These are phyloP conservation scores for Mortierella antarctica DNA, from an alignment of 192 early-diverging fungal genomes.

Conservation along the genomic window DNA sequence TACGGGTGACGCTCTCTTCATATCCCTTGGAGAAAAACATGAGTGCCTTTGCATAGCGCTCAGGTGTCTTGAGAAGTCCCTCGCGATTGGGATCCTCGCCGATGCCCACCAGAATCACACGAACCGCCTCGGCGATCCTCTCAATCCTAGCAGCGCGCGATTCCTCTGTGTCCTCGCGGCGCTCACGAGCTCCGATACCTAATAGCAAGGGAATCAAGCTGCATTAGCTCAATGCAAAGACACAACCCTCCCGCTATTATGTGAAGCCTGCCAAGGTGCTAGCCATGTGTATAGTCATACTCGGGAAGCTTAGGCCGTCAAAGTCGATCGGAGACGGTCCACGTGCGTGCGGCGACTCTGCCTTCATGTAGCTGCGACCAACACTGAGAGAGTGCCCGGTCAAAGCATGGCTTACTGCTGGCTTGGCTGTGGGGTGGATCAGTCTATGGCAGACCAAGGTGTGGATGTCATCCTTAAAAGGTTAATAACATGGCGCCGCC, in stretches of 20 bases:
- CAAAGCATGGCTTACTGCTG: constrained; percentile 25
- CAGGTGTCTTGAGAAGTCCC: constrained; percentile 94
- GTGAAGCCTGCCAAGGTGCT: neutral
- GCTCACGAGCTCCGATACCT: constrained; percentile 85
- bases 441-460: constrained; percentile 12
- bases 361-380: constrained; percentile 33
- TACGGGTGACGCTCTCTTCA: constrained; percentile 86
- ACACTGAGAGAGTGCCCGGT: constrained; percentile 29
- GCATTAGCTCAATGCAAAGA: neutral
- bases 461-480: too few relatives aligned
- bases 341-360: constrained; percentile 33
- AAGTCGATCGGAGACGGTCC: constrained; percentile 67
- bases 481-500: too few relatives aligned
- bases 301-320: constrained; percentile 86
- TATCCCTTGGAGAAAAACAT: constrained; percentile 99
- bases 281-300: constrained; percentile 57
- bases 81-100: constrained; percentile 96
- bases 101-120: constrained; percentile 90
- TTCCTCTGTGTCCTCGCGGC: constrained; percentile 84
- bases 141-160: constrained; percentile 74
- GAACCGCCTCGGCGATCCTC: constrained; percentile 88
- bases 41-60: constrained; percentile 96
- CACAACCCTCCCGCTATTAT: neutral
- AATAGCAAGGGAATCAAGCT: neutral
- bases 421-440: constrained; percentile 29